Evolutionary conservation across 2,329 filamentous ascomycete genomes (phyloP).

Genomic region (Exophiala spinifera): DNA sequence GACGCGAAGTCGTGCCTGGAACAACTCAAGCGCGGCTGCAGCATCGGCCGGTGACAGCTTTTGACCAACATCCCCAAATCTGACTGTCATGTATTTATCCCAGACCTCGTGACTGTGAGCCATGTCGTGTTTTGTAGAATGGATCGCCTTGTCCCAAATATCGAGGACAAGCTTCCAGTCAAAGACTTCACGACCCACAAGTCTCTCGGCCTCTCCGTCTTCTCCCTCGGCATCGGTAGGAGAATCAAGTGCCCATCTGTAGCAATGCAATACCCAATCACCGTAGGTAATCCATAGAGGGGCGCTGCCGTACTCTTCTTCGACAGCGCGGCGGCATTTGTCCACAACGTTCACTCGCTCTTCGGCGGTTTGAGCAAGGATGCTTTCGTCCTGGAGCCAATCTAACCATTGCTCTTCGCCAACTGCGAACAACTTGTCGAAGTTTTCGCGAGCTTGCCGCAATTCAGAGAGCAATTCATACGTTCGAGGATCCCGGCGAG

Average conservation of each 20-base stretch:
- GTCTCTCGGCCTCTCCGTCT: constrained; percentile 51
- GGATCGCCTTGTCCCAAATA: constrained; percentile 55
- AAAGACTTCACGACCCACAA: constrained; percentile 59
- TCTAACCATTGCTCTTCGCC: constrained; percentile 62
- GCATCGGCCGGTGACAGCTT: constrained; percentile 49
- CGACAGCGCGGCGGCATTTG: constrained; percentile 57
- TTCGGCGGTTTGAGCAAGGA: constrained; percentile 54
- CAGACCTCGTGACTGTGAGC: constrained; percentile 61
- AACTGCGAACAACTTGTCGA: constrained; percentile 61
- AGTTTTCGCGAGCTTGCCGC: constrained; percentile 51
- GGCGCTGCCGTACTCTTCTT: constrained; percentile 60
- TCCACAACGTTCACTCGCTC: constrained; percentile 60
- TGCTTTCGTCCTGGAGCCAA: constrained; percentile 61
- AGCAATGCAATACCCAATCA: constrained; percentile 58
- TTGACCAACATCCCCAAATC: constrained; percentile 52
- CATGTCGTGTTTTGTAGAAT: constrained; percentile 58
- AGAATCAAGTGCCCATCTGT: constrained; percentile 49
- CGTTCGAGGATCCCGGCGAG: constrained; percentile 43
- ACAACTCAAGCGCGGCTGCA: constrained; percentile 49
- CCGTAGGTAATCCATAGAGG: constrained; percentile 62
- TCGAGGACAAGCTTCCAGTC: constrained; percentile 54
- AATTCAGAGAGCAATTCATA: constrained; percentile 49
- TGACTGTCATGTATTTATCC: constrained; percentile 58
- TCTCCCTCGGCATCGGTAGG: constrained; percentile 37
- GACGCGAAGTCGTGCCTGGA: constrained; percentile 53